A percentile compares a stretch with the other conserved stretches of the same genome.
These are phyloP conservation scores for Aquilaria yunnanensis DNA, from an alignment of 345 rosid species.

Conservation along the genomic window DNA sequence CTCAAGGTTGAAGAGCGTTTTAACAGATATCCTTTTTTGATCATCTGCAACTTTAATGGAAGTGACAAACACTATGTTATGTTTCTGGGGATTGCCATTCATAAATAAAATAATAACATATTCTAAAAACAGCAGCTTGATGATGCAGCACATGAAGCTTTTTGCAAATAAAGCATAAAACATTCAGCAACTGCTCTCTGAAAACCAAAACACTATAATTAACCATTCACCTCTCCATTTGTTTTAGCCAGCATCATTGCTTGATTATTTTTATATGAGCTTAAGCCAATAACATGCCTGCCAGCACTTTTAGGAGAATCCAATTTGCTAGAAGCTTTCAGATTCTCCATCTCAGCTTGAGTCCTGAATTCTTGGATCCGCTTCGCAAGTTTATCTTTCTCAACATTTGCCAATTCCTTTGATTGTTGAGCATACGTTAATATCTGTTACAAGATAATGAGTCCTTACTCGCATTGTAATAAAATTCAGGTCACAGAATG, in stretches of 20 bases:
- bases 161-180: not conserved
- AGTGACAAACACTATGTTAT: conserved; percentile 10
- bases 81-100: conserved; percentile 1
- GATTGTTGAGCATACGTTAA: conserved; percentile 81
- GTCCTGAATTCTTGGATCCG: conserved; percentile 92
- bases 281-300: conserved; percentile 32
- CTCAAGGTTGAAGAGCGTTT: conserved; percentile 66
- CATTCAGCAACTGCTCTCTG: not conserved
- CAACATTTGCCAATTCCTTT: conserved; percentile 67
- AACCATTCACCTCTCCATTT: conserved; percentile 58
- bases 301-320: conserved; percentile 36
- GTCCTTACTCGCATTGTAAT: too few species aligned
- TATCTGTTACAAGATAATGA: conserved; percentile 34
- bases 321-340: conserved; percentile 32
- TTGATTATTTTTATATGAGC: conserved; percentile 41
- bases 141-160: not conserved
- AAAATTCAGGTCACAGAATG: not conserved
- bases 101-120: conserved; percentile 4
- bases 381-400: conserved; percentile 75
- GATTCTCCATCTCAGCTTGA: conserved; percentile 59
- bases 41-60: conserved; percentile 41
- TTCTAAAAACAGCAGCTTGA: not conserved
- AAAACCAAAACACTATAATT: not conserved
- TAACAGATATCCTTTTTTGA: conserved; percentile 77
- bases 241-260: conserved; percentile 43